Evolutionary conservation across 1,284 basidiomycete species (phyloP), one percentile per base, ranked within the genome.

Genomic region (Cutaneotrichosporon spelunceum): DNA sequence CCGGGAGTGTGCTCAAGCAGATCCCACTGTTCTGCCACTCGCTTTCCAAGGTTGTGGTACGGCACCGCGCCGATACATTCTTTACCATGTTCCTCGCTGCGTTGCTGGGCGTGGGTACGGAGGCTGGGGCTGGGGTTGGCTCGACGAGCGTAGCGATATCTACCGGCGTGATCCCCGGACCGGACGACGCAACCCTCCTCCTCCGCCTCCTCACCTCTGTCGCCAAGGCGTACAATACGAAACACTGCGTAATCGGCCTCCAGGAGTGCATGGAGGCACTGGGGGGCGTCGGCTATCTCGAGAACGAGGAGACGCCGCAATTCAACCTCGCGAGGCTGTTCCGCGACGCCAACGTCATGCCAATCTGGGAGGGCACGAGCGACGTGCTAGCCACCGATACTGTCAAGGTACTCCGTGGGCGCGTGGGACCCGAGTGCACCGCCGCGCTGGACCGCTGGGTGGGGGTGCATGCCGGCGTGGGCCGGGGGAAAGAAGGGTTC

Each of bases 231-330:
- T 91, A 88, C 72, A 82, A 83, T 3, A 84, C 89, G 8, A 85
- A 88, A 62, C 85, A 85, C 68, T 84, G 84, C 0, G 83, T 82
- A 53, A 74, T 82, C 0, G 86, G 84, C 4, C 86, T 89, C 80
- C 85, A 88, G 64, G 87, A 88, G 63, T 84, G 87, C 45, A 90
- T 91, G 87, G 81, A 85, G 45, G 81, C 85, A 5, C 79, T 91
- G 3, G 89, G 89, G 30, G 89, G 89, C 2, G 86, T 87, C 56
- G 89, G 89, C 0, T 91, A 90, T 69, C 90, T 91, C 88, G 87
- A 89, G 69, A 89, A 91, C 72, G 86, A 84, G 53, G 85, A 83
- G 0, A 83, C 88, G 57, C 67, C 61, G 63, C 83, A 83, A 48
- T 57, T 66, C 53, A 66, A 66, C 64, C 24, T 66, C 13, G 64